phyloP scores from a whole-genome alignment of 176 grass and related monocot species.

The Lolium multiflorum region DNA sequence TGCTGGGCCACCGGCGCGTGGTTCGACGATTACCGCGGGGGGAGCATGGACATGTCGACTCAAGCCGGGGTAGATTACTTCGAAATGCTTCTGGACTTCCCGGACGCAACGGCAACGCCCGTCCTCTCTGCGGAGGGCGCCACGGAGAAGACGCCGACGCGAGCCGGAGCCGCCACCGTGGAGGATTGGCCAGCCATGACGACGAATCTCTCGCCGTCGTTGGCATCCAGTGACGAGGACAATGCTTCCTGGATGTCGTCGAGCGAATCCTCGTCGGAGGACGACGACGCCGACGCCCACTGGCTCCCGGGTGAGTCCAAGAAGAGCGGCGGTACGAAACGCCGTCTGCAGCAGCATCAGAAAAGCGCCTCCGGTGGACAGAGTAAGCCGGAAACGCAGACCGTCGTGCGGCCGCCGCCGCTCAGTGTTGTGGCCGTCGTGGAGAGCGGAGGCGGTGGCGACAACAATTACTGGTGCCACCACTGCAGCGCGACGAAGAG shows the following conservation, averaged over 20 bases:
- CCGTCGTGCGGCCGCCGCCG: neutral
- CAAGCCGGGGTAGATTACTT: neutral
- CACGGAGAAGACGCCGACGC: neutral
- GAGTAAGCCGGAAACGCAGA: neutral
- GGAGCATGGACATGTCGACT: neutral
- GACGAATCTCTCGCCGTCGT: neutral
- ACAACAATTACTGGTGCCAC: neutral
- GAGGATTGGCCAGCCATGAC: neutral
- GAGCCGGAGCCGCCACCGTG: neutral
- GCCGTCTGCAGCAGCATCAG: neutral
- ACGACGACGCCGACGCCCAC: neutral
- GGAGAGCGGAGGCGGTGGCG: constrained; percentile 11
- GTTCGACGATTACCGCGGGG: constrained; percentile 24
- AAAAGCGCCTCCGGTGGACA: neutral
- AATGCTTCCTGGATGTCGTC: neutral
- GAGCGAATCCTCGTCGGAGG: constrained; percentile 10
- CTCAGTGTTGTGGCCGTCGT: neutral
- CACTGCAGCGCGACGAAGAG: neutral
- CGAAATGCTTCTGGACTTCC: neutral
- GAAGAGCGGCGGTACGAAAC: neutral
- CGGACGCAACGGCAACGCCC: neutral
- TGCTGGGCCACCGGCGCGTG: neutral
- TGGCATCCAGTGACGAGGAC: neutral
- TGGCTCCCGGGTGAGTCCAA: neutral
- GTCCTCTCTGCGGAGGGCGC: neutral